Base-by-base conservation (phyloP, 805 yeast genomes). In the Clavispora phyllophila region DNA sequence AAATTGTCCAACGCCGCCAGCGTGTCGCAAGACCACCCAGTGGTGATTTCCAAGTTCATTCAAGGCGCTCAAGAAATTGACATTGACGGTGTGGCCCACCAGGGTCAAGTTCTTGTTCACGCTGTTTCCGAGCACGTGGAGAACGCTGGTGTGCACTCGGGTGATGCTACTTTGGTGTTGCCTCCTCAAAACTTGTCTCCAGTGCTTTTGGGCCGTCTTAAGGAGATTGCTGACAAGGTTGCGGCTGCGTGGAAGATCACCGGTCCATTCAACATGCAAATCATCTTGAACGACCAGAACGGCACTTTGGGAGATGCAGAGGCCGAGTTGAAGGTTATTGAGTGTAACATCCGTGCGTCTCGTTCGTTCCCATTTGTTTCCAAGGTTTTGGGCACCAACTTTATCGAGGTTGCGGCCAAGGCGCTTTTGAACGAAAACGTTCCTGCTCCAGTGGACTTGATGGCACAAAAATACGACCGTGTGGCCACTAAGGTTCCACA, bases 121-220 rank as follows among this genome's bases (percentile, higher is more conserved):
- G 98, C 89, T 62, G 96, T 91, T 45, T 88, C 96, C 43, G 98
- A 93, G 70, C 99, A 91, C 65, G 96, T 93, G 53, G 99, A 91
- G 72, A 91, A 91, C 62, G 99, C 99, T 22, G 99, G 99, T 79
- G 96, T 91, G 35, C 99, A 91, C 69, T 91, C 98, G 40, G 99
- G 99, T 76, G 99, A 91, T 68, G 99, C 99, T 48, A 93, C 98
- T 37, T 72, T 91, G 60, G 86, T 91, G 64, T 95, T 91, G 45
- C 99, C 99, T 42, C 96, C 97, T 40, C 97, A 91, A 72, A 95
- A 87, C 61, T 77, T 93, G 56, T 91, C 82, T 36, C 81, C 82
- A 37, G 73, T 68, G 14, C 75, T 82, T 40, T 73, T 90, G 76
- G 68, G 57, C 20, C 79, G 96, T 61, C 74, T 91, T 55, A 87